Evolutionary conservation across 192 early-diverging fungal species (phyloP).

Genomic region (Rhizoclosmatium sp.): DNA sequence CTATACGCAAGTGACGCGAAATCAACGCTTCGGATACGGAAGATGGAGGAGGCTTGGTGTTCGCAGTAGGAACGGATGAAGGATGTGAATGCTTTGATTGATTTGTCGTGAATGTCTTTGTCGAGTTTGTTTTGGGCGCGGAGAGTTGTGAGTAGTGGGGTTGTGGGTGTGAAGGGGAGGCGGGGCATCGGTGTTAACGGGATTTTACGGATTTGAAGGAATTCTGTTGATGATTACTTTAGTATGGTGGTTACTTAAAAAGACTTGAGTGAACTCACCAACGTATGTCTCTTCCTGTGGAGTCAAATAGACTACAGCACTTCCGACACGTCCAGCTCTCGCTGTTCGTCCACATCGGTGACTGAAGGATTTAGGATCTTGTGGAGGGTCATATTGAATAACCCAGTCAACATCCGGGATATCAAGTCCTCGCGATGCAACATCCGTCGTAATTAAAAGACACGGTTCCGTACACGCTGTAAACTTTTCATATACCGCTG

Average conservation of each 20-base stretch:
- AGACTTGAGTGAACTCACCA: slow-evolving; percentile 34
- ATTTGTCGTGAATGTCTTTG: slow-evolving; percentile 78
- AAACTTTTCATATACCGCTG: slow-evolving; percentile 79
- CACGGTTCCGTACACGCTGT: slow-evolving; percentile 68
- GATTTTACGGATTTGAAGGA: slow-evolving; percentile 88
- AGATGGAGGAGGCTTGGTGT: slow-evolving; percentile 94
- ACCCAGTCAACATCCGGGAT: slow-evolving; percentile 96
- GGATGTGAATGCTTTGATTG: slow-evolving; percentile 85
- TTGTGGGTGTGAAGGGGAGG: background rate
- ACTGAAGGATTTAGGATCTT: slow-evolving; percentile 94
- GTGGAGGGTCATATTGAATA: slow-evolving; percentile 93
- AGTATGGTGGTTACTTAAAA: background rate
- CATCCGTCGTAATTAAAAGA: slow-evolving; percentile 93
- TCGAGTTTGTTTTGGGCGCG: slow-evolving; percentile 69
- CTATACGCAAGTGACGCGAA: slow-evolving; percentile 76
- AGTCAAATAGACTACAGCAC: slow-evolving; percentile 84
- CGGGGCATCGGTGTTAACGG: slow-evolving; percentile 62
- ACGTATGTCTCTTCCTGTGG: slow-evolving; percentile 89
- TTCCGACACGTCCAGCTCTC: slow-evolving; percentile 83
- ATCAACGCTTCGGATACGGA: slow-evolving; percentile 85
- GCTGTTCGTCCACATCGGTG: slow-evolving; percentile 96
- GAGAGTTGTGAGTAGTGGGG: slow-evolving; percentile 38
- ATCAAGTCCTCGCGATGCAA: slow-evolving; percentile 94
- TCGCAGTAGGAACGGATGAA: slow-evolving; percentile 92
- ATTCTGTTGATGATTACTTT: slow-evolving; percentile 55